A percentile compares a stretch with the other conserved stretches of the same genome.
Evolutionary conservation across 2,329 filamentous ascomycete species (phyloP).

Genomic region (Calonectria pauciramosa): DNA sequence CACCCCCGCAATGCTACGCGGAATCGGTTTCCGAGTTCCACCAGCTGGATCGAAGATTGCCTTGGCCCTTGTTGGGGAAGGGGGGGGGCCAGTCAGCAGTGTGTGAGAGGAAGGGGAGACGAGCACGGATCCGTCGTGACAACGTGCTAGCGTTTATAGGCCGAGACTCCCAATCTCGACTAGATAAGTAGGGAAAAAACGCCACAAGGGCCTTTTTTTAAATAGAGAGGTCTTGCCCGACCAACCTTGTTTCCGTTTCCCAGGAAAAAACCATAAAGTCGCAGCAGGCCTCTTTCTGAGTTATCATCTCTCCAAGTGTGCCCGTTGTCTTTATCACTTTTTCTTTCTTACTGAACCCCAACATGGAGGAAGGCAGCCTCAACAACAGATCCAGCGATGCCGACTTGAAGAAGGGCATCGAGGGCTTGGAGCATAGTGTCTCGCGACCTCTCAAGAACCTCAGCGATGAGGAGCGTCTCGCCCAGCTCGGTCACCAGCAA

Average conservation of each 20-base stretch:
- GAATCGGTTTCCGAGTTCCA: slow-evolving; percentile 29
- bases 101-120: background rate
- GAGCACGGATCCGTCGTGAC: slow-evolving; percentile 3
- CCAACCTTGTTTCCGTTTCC: background rate
- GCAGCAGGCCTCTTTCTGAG: background rate
- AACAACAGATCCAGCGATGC: slow-evolving; percentile 7
- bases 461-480: slow-evolving; percentile 28
- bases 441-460: slow-evolving; percentile 25
- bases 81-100: background rate
- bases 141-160: slow-evolving; percentile 7
- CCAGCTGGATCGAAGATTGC: background rate
- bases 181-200: background rate
- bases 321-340: background rate
- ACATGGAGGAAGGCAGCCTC: slow-evolving; percentile 10
- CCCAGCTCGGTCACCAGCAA: slow-evolving; percentile 25
- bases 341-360: background rate
- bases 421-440: slow-evolving; percentile 3
- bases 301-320: background rate
- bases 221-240: background rate
- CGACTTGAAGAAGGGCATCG: slow-evolving; percentile 9
- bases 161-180: background rate
- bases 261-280: background rate
- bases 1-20: slow-evolving; percentile 25
- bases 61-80: background rate
- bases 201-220: background rate